Base-by-base conservation (phyloP, 2,329 filamentous ascomycete species). In the Fusarium temperatum region DNA sequence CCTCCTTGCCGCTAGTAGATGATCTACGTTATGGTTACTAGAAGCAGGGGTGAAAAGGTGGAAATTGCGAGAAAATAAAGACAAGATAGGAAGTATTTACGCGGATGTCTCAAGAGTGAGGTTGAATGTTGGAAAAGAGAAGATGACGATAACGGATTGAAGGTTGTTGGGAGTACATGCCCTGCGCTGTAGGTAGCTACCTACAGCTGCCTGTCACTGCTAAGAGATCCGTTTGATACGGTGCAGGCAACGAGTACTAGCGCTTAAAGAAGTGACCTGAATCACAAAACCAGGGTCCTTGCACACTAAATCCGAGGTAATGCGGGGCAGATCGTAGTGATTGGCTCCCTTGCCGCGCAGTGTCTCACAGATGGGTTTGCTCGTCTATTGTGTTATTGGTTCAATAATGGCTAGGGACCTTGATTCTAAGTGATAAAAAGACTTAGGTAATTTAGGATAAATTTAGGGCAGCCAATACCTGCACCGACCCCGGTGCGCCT, bases 321-420 rank as follows among this genome's bases (percentile, higher is more conserved):
- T 38, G 63, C 26, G 38, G 38, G 14, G 17, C 20, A 15, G 14
- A 9, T 6, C 5, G 22, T 14, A 12, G 12, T 70, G 45, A 66
- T 70, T 71, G 66, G 68, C 8, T 45, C 5, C 30, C 50, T 54
- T 62, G 45, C 56, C 66, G 66, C 66, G 61, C 35, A 70, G n/a
- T 62, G 61, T 70, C 61, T 70, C 32, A 39, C 36, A 55, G 35
- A 18, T 30, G 36, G 24, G 26, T 18, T 28, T n/a, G 35, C 35
- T 54, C 24, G 14, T 24, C 24, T 38, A 32, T 38, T 22, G 32
- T 54, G 32, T 39, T n/a, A 55, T n/a, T n/a, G 35, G 18, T 26
- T 17, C 10, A 28, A 54, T 38, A 28, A n/a, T 45, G 32, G 32
- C 13, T 15, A 35, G 32, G 32, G 32, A 35, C 32, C 32, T 35